phyloP scores from a whole-genome alignment of 2,329 filamentous ascomycete genomes.

The Fusarium sp. region DNA sequence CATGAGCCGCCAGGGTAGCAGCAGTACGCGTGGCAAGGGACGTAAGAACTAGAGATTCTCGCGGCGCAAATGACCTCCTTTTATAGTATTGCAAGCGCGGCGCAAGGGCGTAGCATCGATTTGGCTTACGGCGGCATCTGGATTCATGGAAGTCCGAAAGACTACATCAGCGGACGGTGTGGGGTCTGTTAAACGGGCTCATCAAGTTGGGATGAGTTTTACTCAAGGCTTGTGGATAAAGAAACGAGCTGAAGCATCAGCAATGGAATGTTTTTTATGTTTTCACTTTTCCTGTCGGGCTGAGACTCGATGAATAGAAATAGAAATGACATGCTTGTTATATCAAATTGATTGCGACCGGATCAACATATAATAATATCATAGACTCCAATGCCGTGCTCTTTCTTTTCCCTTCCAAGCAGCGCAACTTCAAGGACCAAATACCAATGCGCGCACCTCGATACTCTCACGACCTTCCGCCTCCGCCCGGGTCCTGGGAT shows the following conservation, averaged over 20 bases:
- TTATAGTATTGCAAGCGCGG: constrained; percentile 45
- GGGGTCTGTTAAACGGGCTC: constrained; percentile 17
- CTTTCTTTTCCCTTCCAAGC: not conserved
- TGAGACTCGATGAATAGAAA: constrained; percentile 31
- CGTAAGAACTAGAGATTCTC: constrained; percentile 46
- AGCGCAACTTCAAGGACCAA: constrained; percentile 63
- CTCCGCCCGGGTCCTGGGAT: constrained; percentile 75
- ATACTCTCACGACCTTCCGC: constrained; percentile 85
- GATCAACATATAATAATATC: not conserved
- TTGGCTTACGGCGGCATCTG: constrained; percentile 23
- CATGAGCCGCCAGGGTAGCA: constrained; percentile 66
- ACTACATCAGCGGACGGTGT: constrained; percentile 7
- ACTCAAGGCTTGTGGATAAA: not conserved
- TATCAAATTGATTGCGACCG: not conserved
- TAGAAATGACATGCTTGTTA: constrained; percentile 31
- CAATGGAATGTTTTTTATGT: constrained; percentile 3
- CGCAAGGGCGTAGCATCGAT: constrained; percentile 38
- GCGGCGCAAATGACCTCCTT: constrained; percentile 23
- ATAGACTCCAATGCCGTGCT: not conserved
- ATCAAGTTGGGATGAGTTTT: constrained; percentile 15
- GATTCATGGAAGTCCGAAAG: constrained; percentile 7
- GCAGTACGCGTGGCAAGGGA: constrained; percentile 60
- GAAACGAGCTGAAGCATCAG: constrained; percentile 2
- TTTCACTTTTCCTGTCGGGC: constrained; percentile 13
- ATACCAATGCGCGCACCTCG: constrained; percentile 86